Evolutionary conservation across 352 stramenopile genomes (phyloP).

Genomic region (Phytophthora nicotianae): DNA sequence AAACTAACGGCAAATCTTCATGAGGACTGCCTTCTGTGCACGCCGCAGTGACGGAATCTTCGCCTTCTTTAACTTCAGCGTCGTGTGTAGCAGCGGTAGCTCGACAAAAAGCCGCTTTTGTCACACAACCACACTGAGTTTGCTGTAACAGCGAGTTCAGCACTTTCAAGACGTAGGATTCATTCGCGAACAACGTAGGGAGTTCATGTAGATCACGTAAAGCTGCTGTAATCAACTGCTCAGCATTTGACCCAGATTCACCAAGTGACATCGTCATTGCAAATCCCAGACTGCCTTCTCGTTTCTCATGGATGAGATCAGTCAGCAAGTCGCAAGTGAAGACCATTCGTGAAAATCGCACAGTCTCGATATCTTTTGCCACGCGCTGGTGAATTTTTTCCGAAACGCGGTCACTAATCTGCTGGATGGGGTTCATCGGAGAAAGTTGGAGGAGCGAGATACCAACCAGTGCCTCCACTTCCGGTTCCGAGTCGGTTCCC

Average conservation of each 20-base stretch:
- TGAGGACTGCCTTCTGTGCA: slow-evolving; percentile 51
- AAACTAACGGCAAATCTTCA: slow-evolving; percentile 64
- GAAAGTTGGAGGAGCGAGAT: slow-evolving; percentile 65
- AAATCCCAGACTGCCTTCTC: slow-evolving; percentile 61
- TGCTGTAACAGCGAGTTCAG: slow-evolving; percentile 82
- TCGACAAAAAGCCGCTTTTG: slow-evolving; percentile 50
- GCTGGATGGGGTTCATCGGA: slow-evolving; percentile 20
- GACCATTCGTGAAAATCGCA: slow-evolving; percentile 71
- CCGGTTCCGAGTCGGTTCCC: slow-evolving; percentile 14
- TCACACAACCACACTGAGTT: slow-evolving; percentile 71
- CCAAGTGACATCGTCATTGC: slow-evolving; percentile 53
- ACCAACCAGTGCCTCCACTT: slow-evolving; percentile 28
- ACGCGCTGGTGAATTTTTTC: slow-evolving; percentile 29
- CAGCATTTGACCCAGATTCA: slow-evolving; percentile 30
- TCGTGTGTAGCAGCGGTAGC: slow-evolving; percentile 11
- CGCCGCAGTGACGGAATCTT: slow-evolving; percentile 4
- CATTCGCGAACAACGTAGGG: slow-evolving; percentile 68
- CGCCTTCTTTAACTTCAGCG: not conserved
- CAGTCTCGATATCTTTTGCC: slow-evolving; percentile 41
- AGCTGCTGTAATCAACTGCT: slow-evolving; percentile 48
- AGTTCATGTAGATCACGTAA: slow-evolving; percentile 51
- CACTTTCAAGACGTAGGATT: slow-evolving; percentile 76
- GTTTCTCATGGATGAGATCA: slow-evolving; percentile 75
- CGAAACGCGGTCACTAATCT: slow-evolving; percentile 20
- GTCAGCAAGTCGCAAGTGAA: slow-evolving; percentile 83